Evolutionary conservation across 192 early-diverging fungal genomes (phyloP), one percentile per base, ranked within the genome.

Genomic region (Podila clonocystis): DNA sequence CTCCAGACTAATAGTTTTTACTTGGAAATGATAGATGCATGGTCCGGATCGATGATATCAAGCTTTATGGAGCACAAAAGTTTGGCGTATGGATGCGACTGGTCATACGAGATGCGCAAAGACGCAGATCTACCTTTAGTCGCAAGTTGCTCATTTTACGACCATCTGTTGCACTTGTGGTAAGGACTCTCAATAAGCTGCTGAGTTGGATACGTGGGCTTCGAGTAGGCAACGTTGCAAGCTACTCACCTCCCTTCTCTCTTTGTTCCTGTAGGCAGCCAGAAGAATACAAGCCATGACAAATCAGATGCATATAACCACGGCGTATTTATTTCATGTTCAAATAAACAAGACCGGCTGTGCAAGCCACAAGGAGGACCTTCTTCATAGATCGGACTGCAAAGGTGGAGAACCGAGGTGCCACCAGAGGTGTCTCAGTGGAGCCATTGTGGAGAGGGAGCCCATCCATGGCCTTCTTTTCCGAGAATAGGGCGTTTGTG

Each of bases 91-190:
- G 93, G 94, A 34, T 88, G 86, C 7, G 93, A 94, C 70, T 95
- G 94, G 94, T 89, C 88, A 50, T 91, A 90, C 67, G 68, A 67
- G 6, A 33, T 65, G 13, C 49, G 71, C 12, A 7, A 30, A 1
- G 29, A 63, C 0, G 6, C 9, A 1, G 63, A 80, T 28, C 74
- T 78, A 12, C 74, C 85, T 65, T 76, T 94, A 34, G 83, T 91
- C 11, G 93, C 84, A 12, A 92, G 90, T 33, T 94, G 93, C 73
- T 95, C 94, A 9, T 95, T 95, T 67, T 95, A 95, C 72, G 93
- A 95, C 82, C 94, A 93, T 70, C 50, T 86, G 19, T 80, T 92
- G 9, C 91, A 93, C 69, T 69, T 95, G 1, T 95, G 94, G 94
- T 72, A 84, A 69, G 77, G 1, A 24, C n/a, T 55, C 8, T 55